Evolutionary conservation across 1,284 basidiomycete genomes (phyloP), one percentile per base, ranked within the genome.

Genomic region (Ganoderma lucidum): DNA sequence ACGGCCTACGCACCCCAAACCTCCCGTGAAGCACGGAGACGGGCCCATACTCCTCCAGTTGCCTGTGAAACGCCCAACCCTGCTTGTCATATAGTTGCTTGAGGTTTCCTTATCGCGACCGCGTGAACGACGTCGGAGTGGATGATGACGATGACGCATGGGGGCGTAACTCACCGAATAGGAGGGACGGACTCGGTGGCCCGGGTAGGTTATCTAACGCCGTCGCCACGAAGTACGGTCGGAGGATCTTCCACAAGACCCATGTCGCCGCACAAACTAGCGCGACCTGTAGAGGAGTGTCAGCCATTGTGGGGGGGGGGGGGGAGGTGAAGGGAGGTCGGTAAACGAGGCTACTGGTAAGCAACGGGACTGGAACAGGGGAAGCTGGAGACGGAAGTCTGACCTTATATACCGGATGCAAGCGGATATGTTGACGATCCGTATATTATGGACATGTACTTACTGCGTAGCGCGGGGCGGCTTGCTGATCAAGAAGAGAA

Each of bases 121-220:
- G 53, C 48, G 10, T 2, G 2, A 19, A 23, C 6, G 35, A 39
- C n/a, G 35, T 58, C 35, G n/a, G 56, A 37, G 39, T 14, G 58
- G 12, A 60, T 10, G 17, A 10, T 23, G 9, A 6, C 23, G 44
- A 8, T 9, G 37, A n/a, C 10, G 19, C 35, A 10, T 39, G 59
- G 4, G 19, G 3, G 19, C 39, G 6, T 28, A 23, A 55, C 70
- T 56, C 19, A 73, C 72, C 72, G 19, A 70, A 70, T 2, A 70
- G 14, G 32, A 69, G 65, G 1, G 72, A 73, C 28, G 63, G 58
- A 23, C 62, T 70, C 1, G 64, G 59, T 14, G 72, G 70, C 1
- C 72, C 72, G 1, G 70, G 72, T 0, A 73, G 41, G 41, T 71
- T 70, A 37, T 71, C 70, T 19, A 73, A 37, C 2, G 66, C 39